phyloP scores from a whole-genome alignment of 2,329 filamentous ascomycete species.

The Beauveria brongniartii region DNA sequence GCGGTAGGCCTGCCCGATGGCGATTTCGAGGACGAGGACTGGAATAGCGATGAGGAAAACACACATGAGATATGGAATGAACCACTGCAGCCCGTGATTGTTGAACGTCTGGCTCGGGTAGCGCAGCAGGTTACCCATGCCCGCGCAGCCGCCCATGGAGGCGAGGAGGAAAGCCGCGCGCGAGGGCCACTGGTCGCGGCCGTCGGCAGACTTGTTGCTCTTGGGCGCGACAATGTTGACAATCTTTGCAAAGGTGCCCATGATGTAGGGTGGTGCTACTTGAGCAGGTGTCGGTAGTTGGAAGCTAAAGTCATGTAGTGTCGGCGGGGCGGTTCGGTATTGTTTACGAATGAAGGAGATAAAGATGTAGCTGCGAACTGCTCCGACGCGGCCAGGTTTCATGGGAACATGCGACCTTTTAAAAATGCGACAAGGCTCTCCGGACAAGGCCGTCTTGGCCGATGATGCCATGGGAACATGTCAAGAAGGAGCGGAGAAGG shows the following conservation, averaged over 20 bases:
- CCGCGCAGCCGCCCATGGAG: constrained; percentile 50
- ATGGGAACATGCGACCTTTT: not conserved
- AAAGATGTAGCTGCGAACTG: not conserved
- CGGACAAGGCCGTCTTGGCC: not conserved
- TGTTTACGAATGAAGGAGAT: not conserved
- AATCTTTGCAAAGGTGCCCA: constrained; percentile 22
- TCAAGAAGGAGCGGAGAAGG: constrained; percentile 4
- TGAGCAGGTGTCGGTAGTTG: not conserved
- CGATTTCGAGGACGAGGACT: constrained; percentile 49
- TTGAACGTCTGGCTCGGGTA: constrained; percentile 53
- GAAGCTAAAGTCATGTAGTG: not conserved
- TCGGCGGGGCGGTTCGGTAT: not conserved
- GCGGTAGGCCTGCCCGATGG: constrained; percentile 60
- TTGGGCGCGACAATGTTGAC: constrained; percentile 27
- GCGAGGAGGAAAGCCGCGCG: constrained; percentile 47
- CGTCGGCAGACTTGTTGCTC: constrained; percentile 29
- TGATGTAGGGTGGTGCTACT: not conserved
- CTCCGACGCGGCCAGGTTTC: not conserved
- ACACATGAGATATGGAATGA: constrained; percentile 48
- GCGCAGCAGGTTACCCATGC: constrained; percentile 49
- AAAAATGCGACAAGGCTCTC: not conserved
- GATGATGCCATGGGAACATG: not conserved
- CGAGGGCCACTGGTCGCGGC: constrained; percentile 47
- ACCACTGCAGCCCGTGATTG: constrained; percentile 53
- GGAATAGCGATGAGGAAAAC: constrained; percentile 49